phyloP scores from a whole-genome alignment of 2,329 filamentous ascomycete species.

The Immersiporthe knoxdaviesiana region DNA sequence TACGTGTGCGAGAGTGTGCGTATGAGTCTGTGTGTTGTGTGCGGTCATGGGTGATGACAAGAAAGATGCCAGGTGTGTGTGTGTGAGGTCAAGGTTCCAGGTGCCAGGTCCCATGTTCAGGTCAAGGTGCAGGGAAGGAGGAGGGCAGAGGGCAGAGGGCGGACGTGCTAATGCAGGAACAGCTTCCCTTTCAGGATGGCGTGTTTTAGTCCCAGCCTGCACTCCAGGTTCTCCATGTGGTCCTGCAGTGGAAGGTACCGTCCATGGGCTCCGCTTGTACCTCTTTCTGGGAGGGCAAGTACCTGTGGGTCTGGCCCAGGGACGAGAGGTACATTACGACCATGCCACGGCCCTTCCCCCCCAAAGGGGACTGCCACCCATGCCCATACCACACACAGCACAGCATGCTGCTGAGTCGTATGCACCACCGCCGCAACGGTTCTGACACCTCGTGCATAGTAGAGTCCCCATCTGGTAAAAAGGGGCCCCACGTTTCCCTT shows the following conservation, averaged over 20 bases:
- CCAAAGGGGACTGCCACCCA: not conserved
- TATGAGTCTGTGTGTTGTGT: not conserved
- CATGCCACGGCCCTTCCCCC: not conserved
- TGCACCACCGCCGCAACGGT: slow-evolving; percentile 10
- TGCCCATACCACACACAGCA: not conserved
- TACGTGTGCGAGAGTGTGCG: not conserved
- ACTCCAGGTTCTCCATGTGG: slow-evolving; percentile 29
- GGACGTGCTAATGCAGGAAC: slow-evolving; percentile 31
- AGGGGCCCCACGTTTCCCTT: not conserved
- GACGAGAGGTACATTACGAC: slow-evolving; percentile 19
- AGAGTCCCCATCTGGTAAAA: not conserved
- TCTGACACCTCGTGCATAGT: slow-evolving; percentile 7
- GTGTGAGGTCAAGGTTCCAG: too few relatives aligned
- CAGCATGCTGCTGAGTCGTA: not conserved
- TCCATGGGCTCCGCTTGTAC: slow-evolving; percentile 22
- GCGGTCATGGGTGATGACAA: not conserved
- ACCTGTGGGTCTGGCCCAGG: slow-evolving; percentile 26
- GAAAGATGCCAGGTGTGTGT: not conserved
- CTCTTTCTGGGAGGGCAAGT: slow-evolving; percentile 18
- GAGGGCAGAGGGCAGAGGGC: not conserved
- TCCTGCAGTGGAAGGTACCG: slow-evolving; percentile 20
- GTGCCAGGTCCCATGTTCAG: not conserved
- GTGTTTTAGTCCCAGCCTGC: slow-evolving; percentile 27
- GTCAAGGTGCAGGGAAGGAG: slow-evolving; percentile 4
- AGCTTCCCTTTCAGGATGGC: slow-evolving; percentile 22